A percentile compares a stretch with the other conserved stretches of the same genome.
These are phyloP conservation scores for Rutstroemia sp. DNA, from an alignment of 2,329 filamentous ascomycete genomes.

Conservation along the genomic window DNA sequence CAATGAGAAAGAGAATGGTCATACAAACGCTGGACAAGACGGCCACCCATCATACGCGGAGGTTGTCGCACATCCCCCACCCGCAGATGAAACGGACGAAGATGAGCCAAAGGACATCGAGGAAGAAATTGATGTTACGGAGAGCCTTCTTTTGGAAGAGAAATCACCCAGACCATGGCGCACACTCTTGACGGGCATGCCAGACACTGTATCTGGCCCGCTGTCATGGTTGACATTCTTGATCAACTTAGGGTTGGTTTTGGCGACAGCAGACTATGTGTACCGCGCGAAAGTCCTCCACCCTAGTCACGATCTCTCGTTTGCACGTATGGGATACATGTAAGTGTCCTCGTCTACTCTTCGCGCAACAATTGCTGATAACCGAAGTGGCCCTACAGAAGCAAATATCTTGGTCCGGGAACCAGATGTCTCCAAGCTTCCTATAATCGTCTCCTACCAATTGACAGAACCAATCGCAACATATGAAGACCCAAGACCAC, in stretches of 20 bases:
- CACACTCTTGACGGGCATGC: constrained; percentile 68
- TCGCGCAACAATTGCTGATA: neutral
- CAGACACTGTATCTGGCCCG: constrained; percentile 60
- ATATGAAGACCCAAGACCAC: constrained; percentile 56
- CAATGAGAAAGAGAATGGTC: too few species aligned
- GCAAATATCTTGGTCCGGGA: constrained; percentile 82
- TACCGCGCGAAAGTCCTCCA: constrained; percentile 66
- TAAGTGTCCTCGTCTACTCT: neutral
- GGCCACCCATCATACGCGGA: constrained; percentile 24
- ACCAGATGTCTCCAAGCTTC: constrained; percentile 66
- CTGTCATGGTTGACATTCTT: constrained; percentile 61
- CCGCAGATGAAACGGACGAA: constrained; percentile 15
- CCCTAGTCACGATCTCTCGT: constrained; percentile 68
- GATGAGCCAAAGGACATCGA: constrained; percentile 33
- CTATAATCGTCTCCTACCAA: constrained; percentile 63
- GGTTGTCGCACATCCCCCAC: constrained; percentile 21
- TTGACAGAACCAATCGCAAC: constrained; percentile 44
- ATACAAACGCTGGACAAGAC: too few species aligned
- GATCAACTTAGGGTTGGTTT: constrained; percentile 63
- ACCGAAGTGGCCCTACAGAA: constrained; percentile 52
- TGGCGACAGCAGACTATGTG: constrained; percentile 69
- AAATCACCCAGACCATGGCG: constrained; percentile 49
- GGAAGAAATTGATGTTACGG: constrained; percentile 52
- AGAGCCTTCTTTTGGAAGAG: constrained; percentile 53
- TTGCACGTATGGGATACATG: constrained; percentile 81